phyloP scores from a whole-genome alignment of 305 asterid species.

The Solanum aculeatissimum region DNA sequence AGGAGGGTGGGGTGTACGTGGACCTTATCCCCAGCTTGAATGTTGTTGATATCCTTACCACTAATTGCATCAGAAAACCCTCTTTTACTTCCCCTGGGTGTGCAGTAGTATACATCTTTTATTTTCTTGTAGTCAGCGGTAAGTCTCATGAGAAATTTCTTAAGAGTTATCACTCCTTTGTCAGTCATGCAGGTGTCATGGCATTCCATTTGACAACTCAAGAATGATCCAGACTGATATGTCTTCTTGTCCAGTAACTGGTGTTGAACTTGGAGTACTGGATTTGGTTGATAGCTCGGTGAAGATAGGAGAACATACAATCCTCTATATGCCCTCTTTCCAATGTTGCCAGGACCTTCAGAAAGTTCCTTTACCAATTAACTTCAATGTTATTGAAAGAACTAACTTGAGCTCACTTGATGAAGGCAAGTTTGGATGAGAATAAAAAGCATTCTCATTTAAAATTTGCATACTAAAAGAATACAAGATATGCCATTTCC shows the following conservation, averaged over 20 bases:
- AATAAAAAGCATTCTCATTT: background rate
- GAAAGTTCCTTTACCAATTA: conserved; percentile 46
- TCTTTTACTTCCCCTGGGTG: background rate
- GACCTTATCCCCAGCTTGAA: background rate
- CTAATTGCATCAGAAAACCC: background rate
- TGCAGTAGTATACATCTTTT: background rate
- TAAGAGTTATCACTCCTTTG: conserved; percentile 4
- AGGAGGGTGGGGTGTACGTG: background rate
- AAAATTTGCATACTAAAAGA: background rate
- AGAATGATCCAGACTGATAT: conserved; percentile 12
- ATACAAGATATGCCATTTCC: background rate
- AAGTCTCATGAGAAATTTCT: background rate
- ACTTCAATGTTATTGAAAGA: conserved; percentile 68
- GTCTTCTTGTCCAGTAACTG: conserved; percentile 51
- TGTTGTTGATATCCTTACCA: background rate
- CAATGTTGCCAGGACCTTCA: conserved; percentile 36
- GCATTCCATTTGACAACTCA: conserved; percentile 51
- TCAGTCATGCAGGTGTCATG: conserved; percentile 93
- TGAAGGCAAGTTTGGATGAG: conserved; percentile 51
- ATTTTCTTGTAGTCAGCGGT: background rate
- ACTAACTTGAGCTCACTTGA: conserved; percentile 58
- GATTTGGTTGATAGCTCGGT: conserved; percentile 61
- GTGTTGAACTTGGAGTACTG: conserved; percentile 33
- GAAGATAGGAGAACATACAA: conserved; percentile 63
- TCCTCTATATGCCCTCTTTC: conserved; percentile 81